Conservation (phyloP, 768 basidiomycete species). For the Macrolepiota dolichaula region DNA sequence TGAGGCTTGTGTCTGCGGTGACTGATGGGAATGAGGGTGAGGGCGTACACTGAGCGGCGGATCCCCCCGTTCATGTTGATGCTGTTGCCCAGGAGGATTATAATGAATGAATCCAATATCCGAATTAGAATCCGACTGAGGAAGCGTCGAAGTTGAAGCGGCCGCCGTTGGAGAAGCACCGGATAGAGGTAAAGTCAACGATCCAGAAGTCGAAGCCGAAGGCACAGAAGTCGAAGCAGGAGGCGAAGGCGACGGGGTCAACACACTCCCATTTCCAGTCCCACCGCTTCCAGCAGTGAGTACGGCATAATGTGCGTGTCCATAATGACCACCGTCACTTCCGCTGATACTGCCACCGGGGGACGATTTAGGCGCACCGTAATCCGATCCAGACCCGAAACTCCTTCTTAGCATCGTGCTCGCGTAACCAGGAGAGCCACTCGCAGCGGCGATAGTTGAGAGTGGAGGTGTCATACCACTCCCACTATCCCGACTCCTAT, state of each 20-base stretch:
- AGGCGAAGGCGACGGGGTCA: slow-evolving; percentile 68
- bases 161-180: slow-evolving; percentile 1
- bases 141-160: background rate
- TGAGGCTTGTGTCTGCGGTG: background rate
- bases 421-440: slow-evolving; percentile 9
- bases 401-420: slow-evolving; percentile 6
- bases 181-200: slow-evolving; percentile 5
- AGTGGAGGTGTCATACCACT: slow-evolving; percentile 9
- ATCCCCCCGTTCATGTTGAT: slow-evolving; percentile 2
- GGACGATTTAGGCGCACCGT: slow-evolving; percentile 1
- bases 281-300: slow-evolving; percentile 1
- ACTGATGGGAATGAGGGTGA: slow-evolving; percentile 3
- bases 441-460: slow-evolving; percentile 8
- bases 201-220: slow-evolving; percentile 12
- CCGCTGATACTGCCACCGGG: slow-evolving; percentile 3
- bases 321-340: slow-evolving; percentile 3
- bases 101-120: slow-evolving; percentile 9
- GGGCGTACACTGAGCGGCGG: slow-evolving; percentile 3
- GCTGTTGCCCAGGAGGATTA: slow-evolving; percentile 1
- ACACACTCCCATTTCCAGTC: slow-evolving; percentile 1
- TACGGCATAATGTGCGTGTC: slow-evolving; percentile 4
- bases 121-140: slow-evolving; percentile 1
- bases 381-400: slow-evolving; percentile 9
- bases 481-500: background rate
- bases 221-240: slow-evolving; percentile 22